A percentile compares a stretch with the other conserved stretches of the same genome.
phyloP scores from a whole-genome alignment of 2,329 filamentous ascomycete genomes.

The Parascedosporium putredinis region DNA sequence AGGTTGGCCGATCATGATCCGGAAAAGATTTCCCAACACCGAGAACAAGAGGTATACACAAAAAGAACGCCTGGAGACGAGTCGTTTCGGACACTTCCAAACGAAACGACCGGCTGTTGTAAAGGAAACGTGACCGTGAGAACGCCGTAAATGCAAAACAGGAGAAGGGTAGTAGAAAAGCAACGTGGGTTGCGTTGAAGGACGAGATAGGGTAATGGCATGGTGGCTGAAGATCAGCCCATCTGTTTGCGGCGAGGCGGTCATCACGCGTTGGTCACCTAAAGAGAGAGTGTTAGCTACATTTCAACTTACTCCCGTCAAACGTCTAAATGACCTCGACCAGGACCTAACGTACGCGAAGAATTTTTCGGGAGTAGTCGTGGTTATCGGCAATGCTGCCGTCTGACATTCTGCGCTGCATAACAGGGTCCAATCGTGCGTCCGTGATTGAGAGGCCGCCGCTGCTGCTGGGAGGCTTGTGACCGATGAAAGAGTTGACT shows the following conservation, averaged over 20 bases:
- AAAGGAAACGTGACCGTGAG: background rate
- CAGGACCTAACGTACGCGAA: slow-evolving; percentile 70
- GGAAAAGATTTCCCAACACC: slow-evolving; percentile 1
- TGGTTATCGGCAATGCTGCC: slow-evolving; percentile 96
- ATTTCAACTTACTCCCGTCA: background rate
- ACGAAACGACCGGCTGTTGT: background rate
- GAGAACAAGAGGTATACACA: background rate
- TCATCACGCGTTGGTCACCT: slow-evolving; percentile 51
- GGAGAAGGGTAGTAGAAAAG: no score
- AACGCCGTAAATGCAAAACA: slow-evolving; percentile 7
- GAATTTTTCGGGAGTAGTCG: slow-evolving; percentile 90
- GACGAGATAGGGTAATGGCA: background rate
- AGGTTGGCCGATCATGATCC: background rate
- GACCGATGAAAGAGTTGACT: slow-evolving; percentile 63
- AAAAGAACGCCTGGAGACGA: slow-evolving; percentile 3
- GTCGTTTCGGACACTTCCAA: slow-evolving; percentile 1
- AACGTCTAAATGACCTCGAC: no score
- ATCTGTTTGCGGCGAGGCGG: background rate
- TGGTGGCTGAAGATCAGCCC: no score
- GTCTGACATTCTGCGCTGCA: slow-evolving; percentile 79
- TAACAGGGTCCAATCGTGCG: slow-evolving; percentile 74
- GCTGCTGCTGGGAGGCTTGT: slow-evolving; percentile 51
- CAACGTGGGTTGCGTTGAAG: background rate
- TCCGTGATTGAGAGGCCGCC: slow-evolving; percentile 65
- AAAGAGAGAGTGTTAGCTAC: slow-evolving; percentile 13